Evolutionary conservation across 345 rosid species (phyloP), one percentile per base, ranked within the genome.

Genomic region (Fremontodendron californicum): DNA sequence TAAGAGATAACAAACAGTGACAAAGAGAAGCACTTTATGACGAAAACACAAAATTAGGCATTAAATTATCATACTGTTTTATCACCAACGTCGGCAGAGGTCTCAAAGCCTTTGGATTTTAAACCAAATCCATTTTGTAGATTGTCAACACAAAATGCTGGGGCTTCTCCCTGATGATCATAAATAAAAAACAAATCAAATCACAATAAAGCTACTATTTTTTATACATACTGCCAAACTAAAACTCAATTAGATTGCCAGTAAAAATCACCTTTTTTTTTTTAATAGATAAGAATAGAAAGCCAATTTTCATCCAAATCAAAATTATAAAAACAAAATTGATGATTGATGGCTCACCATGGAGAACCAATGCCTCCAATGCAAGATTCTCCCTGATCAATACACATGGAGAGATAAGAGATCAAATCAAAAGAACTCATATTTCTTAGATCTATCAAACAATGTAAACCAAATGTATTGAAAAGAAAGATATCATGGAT

Each of bases 121-220:
- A 85, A 77, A 78, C 62, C 76, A 78, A 80, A 85, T 63, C 83
- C 92, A 81, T 67, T 86, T 71, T 31, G 85, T 65, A 84, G 70
- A 82, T 81, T 80, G 73, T 86, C 87, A 58, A 74, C 74, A 81
- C 81, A 62, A 84, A 89, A 84, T 79, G 89, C 93, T 71, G 96
- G 90, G 10, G 96, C 97, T 86, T 89, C 90, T 79, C 97, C 99
- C 98, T 95, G 78, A 66, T 76, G 52, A 80, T 18, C 74, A 83
- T 35, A 82, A 63, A 43, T 29, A 49, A 78, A 37, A 71, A 62
- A 45, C 45, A 45, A 70, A 72, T 46, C 77, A 78, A 54, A 27
- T 75, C 61, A 43, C 58, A 63, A 66, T 7, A 78, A 33, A 29
- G n/a, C 51, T 75, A 63, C 48, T 39, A 27, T 43, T 29, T 27